Percentiles rank a stretch among this genome's conserved stretches.
Conservation (phyloP, 2,329 filamentous ascomycete species). For the Cytospora schulzeri region DNA sequence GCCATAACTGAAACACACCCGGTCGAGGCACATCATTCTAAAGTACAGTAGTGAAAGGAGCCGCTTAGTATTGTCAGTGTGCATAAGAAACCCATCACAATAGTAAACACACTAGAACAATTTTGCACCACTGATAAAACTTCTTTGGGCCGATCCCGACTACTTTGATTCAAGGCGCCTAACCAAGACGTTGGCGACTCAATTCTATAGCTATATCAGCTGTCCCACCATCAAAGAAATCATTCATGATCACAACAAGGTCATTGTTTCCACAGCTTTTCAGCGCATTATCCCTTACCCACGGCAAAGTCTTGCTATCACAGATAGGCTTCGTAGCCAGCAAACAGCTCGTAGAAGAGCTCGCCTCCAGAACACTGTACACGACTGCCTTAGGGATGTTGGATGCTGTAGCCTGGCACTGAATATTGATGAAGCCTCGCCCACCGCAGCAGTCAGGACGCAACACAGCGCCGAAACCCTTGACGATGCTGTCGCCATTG, state of each 20-base stretch:
- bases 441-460: conserved; percentile 36
- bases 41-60: no score
- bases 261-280: conserved; percentile 41
- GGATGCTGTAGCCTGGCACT: conserved; percentile 55
- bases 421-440: conserved; percentile 45
- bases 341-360: conserved; percentile 47
- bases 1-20: no score
- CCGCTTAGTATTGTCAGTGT: no score
- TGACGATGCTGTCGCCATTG: conserved; percentile 41
- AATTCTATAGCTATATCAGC: conserved; percentile 47
- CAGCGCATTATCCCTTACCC: conserved; percentile 46
- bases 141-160: no score
- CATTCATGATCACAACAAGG: conserved; percentile 51
- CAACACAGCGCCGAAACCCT: conserved; percentile 39
- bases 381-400: conserved; percentile 50
- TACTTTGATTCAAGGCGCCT: background rate
- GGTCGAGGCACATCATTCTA: no score
- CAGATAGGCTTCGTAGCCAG: conserved; percentile 52
- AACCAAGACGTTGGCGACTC: conserved; percentile 40
- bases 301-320: conserved; percentile 50
- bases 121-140: no score
- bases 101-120: no score
- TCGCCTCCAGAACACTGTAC: conserved; percentile 47
- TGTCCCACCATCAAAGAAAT: conserved; percentile 54
- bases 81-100: no score